A percentile compares a stretch with the other conserved stretches of the same genome.
Conservation (phyloP, 73 alveolate species). For the Paraurostyla sp. region DNA sequence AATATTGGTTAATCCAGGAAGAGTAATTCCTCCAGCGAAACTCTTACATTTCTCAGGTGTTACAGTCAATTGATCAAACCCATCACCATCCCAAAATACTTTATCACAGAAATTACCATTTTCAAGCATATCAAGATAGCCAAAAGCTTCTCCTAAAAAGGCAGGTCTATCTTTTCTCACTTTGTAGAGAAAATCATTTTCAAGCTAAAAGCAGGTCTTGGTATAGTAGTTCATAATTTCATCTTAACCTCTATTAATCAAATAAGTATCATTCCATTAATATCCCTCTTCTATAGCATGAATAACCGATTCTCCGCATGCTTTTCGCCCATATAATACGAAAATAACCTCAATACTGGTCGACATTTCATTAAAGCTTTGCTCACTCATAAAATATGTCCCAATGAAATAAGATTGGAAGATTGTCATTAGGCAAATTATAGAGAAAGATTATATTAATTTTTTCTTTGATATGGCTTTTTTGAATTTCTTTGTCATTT, state of each 20-base stretch:
- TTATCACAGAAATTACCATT: slow-evolving; percentile 3
- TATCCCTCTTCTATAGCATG: slow-evolving; percentile 36
- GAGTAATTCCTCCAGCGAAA: slow-evolving; percentile 27
- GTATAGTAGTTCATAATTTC: background rate
- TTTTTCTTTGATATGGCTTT: slow-evolving; percentile 22
- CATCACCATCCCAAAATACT: slow-evolving; percentile 29
- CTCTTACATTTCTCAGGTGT: slow-evolving; percentile 12
- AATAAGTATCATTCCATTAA: slow-evolving; percentile 14
- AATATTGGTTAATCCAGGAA: background rate
- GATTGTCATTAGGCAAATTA: background rate
- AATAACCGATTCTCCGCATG: slow-evolving; percentile 42
- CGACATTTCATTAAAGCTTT: slow-evolving; percentile 23
- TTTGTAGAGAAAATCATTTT: background rate
- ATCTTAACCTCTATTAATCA: slow-evolving; percentile 3
- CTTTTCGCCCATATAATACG: background rate
- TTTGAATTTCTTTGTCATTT: background rate
- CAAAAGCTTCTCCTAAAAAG: slow-evolving; percentile 3
- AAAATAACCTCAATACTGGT: slow-evolving; percentile 28
- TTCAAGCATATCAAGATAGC: background rate
- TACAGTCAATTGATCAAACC: background rate
- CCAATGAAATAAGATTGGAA: slow-evolving; percentile 21
- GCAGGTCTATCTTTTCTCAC: background rate
- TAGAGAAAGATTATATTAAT: slow-evolving; percentile 4
- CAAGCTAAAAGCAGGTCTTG: background rate
- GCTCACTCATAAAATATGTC: slow-evolving; percentile 15